These are phyloP conservation scores for Aspergillus hiratsukae DNA, from an alignment of 2,329 filamentous ascomycete species.

Conservation along the genomic window DNA sequence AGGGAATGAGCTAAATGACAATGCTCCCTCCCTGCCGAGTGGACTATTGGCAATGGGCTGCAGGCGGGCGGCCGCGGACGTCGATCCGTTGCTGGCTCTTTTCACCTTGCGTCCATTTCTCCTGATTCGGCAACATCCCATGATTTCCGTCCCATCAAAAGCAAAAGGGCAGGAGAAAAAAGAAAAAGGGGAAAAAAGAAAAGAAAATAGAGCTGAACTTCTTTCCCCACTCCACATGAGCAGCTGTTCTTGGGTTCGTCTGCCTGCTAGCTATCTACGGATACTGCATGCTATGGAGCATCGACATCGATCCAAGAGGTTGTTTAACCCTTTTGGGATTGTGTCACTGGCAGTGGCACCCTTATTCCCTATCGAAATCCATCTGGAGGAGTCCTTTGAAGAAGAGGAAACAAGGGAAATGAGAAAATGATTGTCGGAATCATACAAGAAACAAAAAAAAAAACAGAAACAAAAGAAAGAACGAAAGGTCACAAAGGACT, in stretches of 20 bases:
- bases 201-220: conserved; percentile 1
- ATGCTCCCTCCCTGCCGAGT: conserved; percentile 24
- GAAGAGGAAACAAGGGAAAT: conserved; percentile 8
- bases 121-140: conserved; percentile 22
- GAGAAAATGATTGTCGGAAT: neutral
- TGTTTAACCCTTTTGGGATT: conserved; percentile 15
- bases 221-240: conserved; percentile 1
- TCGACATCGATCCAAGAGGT: conserved; percentile 3
- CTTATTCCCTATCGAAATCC: neutral
- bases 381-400: conserved; percentile 10
- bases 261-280: neutral
- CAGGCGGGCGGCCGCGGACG: conserved; percentile 26
- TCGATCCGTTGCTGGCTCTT: conserved; percentile 31
- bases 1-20: conserved; percentile 19
- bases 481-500: conserved; percentile 2
- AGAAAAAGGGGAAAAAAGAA: neutral
- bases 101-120: conserved; percentile 26
- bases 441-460: neutral
- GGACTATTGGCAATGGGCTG: conserved; percentile 37
- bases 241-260: neutral
- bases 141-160: conserved; percentile 1
- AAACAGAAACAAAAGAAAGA: conserved; percentile 3
- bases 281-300: neutral
- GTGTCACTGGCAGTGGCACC: conserved; percentile 26
- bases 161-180: neutral